phyloP scores from a whole-genome alignment of 441 rosid species.

The Croton setiger region DNA sequence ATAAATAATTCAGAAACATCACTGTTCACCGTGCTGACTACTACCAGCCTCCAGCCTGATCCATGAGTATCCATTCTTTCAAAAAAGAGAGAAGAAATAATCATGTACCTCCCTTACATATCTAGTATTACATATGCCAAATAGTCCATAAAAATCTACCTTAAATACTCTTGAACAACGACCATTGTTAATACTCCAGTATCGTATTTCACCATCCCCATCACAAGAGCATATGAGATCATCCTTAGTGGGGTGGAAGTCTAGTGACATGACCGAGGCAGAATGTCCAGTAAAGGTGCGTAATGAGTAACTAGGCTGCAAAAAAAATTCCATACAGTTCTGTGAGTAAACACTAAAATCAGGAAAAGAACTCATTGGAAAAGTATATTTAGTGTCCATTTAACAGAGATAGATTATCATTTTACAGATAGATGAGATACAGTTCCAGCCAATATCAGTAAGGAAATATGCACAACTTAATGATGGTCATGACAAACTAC shows the following conservation, averaged over 20 bases:
- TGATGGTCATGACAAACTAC: background rate
- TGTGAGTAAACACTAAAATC: background rate
- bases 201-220: slow-evolving; percentile 77
- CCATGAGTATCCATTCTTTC: background rate
- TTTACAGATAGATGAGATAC: background rate
- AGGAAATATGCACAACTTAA: background rate
- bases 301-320: slow-evolving; percentile 78
- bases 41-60: background rate
- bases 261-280: slow-evolving; percentile 69
- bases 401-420: background rate
- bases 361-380: background rate
- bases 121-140: too few species aligned
- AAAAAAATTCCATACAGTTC: slow-evolving; percentile 24
- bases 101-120: too few species aligned
- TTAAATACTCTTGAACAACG: slow-evolving; percentile 70
- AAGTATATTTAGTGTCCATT: background rate
- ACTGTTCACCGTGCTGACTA: too few species aligned
- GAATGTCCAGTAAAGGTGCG: slow-evolving; percentile 82
- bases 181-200: slow-evolving; percentile 89
- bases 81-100: too few species aligned
- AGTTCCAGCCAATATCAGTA: background rate
- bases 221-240: slow-evolving; percentile 95
- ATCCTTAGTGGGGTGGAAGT: slow-evolving; percentile 86
- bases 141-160: slow-evolving; percentile 51
- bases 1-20: background rate